A percentile compares a stretch with the other conserved stretches of the same genome.
phyloP scores from a whole-genome alignment of 2,329 filamentous ascomycete species.

The Trichoderma koningii region DNA sequence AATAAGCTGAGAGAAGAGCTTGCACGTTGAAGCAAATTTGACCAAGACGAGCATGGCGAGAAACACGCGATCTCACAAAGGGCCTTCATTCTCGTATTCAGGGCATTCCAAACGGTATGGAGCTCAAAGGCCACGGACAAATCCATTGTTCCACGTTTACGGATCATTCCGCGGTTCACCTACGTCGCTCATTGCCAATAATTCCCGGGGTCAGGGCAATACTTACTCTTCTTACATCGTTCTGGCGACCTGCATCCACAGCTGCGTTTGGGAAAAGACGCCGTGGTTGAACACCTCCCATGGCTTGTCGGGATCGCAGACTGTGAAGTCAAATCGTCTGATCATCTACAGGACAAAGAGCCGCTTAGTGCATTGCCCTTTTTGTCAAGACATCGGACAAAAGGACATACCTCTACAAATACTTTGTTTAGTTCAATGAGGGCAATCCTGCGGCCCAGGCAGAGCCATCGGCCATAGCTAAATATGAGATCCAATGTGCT shows the following conservation, averaged over 20 bases:
- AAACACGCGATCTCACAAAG: no score
- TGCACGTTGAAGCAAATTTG: background rate
- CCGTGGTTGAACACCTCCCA: constrained; percentile 23
- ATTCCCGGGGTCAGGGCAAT: background rate
- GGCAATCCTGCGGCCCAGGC: constrained; percentile 38
- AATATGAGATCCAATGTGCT: constrained; percentile 35
- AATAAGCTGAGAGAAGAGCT: background rate
- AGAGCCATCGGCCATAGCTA: constrained; percentile 38
- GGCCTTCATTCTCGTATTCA: no score
- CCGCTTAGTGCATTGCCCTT: background rate
- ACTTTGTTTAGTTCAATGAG: constrained; percentile 38
- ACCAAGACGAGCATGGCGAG: background rate
- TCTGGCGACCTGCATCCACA: background rate
- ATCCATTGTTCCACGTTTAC: background rate
- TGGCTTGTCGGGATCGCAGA: constrained; percentile 19
- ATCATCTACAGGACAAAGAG: constrained; percentile 3
- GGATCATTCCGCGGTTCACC: background rate
- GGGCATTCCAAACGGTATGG: background rate
- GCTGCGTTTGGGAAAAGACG: constrained; percentile 2
- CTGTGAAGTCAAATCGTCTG: constrained; percentile 26
- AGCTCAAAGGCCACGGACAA: background rate
- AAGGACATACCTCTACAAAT: constrained; percentile 40
- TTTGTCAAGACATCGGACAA: background rate
- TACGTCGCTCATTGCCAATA: background rate
- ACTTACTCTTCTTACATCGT: background rate